phyloP scores from a whole-genome alignment of 2,329 filamentous ascomycete genomes.

The Colletotrichum tanaceti region DNA sequence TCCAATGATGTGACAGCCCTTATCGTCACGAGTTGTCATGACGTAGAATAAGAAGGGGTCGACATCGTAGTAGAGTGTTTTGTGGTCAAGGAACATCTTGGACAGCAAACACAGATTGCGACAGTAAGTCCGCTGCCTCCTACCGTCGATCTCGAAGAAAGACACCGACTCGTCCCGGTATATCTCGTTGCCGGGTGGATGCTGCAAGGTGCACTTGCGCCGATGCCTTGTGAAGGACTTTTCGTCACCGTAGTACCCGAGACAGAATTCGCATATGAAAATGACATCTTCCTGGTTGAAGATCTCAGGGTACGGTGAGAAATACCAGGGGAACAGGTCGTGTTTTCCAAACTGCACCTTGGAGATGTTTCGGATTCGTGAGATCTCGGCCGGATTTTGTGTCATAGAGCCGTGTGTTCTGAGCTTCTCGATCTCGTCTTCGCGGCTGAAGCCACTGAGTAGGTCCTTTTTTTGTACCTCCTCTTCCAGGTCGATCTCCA shows the following conservation, averaged over 20 bases:
- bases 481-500: conserved; percentile 66
- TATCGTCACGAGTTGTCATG: conserved; percentile 89
- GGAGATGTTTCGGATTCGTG: conserved; percentile 92
- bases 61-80: conserved; percentile 99
- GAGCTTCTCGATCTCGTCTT: conserved; percentile 96
- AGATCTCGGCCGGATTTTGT: conserved; percentile 96
- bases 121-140: conserved; percentile 94
- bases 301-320: conserved; percentile 92
- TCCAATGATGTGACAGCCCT: conserved; percentile 96
- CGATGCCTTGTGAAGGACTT: conserved; percentile 89
- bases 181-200: conserved; percentile 97
- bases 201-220: conserved; percentile 87
- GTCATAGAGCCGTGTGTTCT: conserved; percentile 98
- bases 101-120: conserved; percentile 93
- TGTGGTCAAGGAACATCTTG: conserved; percentile 97
- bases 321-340: conserved; percentile 98
- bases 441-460: conserved; percentile 73
- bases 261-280: conserved; percentile 97
- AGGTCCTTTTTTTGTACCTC: conserved; percentile 56
- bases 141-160: conserved; percentile 97
- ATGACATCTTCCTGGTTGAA: conserved; percentile 91
- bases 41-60: conserved; percentile 99
- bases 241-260: conserved; percentile 87
- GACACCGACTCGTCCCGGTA: conserved; percentile 94
- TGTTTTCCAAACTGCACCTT: conserved; percentile 93